Base-by-base conservation (phyloP, 2,329 filamentous ascomycete species). In the Talaromyces atroroseus region DNA sequence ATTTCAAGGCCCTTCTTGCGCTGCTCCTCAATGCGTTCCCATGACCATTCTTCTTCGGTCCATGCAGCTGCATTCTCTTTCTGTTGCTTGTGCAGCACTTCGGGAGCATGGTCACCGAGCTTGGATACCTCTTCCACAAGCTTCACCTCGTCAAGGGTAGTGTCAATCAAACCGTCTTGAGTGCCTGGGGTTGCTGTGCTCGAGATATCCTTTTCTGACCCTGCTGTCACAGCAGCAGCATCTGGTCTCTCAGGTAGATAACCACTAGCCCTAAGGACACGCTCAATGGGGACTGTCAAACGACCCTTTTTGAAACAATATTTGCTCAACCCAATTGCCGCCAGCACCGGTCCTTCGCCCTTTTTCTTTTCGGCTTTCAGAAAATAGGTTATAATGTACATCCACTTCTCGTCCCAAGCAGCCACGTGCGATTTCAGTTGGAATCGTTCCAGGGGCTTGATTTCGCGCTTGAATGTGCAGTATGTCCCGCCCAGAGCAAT, bases 251-350 rank as follows among this genome's bases (percentile, higher is more conserved):
- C 75, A 0, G 94, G 94, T 51, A 97, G 75, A 68, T 96, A 76
- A 1, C 85, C 84, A 50, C 86, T 87, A 36, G 86, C 82, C 45
- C 82, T 78, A 24, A 97, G 78, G 7, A 92, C 78, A 48, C 88
- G 79, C 63, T 91, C 87, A 0, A 94, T 92, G 61, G 92, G 84
- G 3, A 97, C 83, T 0, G 92, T 97, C 65, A 94, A 78, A 23
- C 92, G 80, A 1, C 87, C 89, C 56, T 90, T 79, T 76, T 92
- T 92, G 69, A 90, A 85, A 42, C 92, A 89, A 70, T 92, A 92
- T 76, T 91, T 92, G 75, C 82, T 86, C 45, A 92, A 72, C 0
- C 85, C 85, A 0, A 86, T 86, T 1, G 89, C 89, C 63, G 87
- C 81, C 40, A 92, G 80, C 59, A 82, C 83, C 34, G 81, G 84